Evolutionary conservation across 345 rosid genomes (phyloP).

Genomic region (Hevea brasiliensis): DNA sequence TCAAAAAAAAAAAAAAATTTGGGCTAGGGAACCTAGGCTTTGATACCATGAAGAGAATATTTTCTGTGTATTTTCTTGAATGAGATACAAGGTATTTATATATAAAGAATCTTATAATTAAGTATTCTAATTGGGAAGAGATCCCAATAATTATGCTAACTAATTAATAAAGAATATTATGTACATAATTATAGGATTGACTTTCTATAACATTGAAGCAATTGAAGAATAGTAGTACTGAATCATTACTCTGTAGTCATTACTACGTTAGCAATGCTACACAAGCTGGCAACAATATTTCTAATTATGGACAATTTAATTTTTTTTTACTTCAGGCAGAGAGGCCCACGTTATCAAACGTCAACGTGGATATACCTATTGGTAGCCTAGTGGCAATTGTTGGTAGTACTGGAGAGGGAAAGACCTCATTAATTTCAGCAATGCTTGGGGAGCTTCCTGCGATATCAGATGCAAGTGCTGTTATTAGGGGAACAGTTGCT

Average conservation of each 20-base stretch:
- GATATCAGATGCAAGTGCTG: constrained; percentile 57
- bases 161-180: too few species aligned
- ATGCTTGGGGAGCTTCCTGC: constrained; percentile 99
- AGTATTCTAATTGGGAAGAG: too few species aligned
- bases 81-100: too few species aligned
- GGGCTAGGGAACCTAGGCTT: too few species aligned
- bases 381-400: constrained; percentile 96
- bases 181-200: too few species aligned
- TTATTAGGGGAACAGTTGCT: constrained; percentile 80
- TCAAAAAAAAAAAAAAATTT: too few species aligned
- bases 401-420: constrained; percentile 99
- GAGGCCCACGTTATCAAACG: constrained; percentile 77
- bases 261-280: constrained; percentile 9
- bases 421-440: constrained; percentile 91
- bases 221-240: background rate
- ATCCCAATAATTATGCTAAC: too few species aligned
- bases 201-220: too few species aligned
- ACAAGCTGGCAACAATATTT: background rate
- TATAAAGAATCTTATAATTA: too few species aligned
- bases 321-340: constrained; percentile 61
- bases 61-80: too few species aligned
- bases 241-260: background rate
- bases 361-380: constrained; percentile 78
- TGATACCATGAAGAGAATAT: too few species aligned
- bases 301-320: constrained; percentile 17